Evolutionary conservation across 139 green algal genomes (phyloP), one percentile per base, ranked within the genome.

Genomic region (Auxenochlorella pyrenoidosa): DNA sequence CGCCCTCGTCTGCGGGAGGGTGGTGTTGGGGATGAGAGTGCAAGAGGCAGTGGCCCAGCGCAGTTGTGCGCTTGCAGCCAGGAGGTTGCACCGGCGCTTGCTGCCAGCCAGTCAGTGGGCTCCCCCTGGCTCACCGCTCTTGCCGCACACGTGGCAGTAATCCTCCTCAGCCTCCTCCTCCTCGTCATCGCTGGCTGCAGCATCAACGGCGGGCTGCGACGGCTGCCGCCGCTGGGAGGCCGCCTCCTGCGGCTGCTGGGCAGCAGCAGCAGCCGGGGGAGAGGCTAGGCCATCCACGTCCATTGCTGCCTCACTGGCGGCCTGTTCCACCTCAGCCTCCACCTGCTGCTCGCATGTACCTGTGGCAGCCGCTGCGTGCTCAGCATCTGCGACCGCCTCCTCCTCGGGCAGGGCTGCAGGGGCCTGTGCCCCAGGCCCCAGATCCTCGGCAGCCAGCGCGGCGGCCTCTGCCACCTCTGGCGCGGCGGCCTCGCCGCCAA

Each of bases 91-190:
- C n/a, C n/a, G n/a, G n/a, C n/a, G n/a, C n/a, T n/a, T n/a, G n/a
- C n/a, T 63, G 54, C 12, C 16, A 24, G 18, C 13, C 54, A 63
- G 54, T 24, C 54, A 2, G 15, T 24, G 54, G 18, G 54, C 54
- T 32, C 13, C 10, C 24, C 16, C 16, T 21, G 82, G 72, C 63
- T 89, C 88, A 41, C 90, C 85, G 22, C 87, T 88, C 43, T 59
- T 44, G 34, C 85, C 70, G 79, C 89, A 93, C 34, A 91, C 21
- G 66, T 84, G 51, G 86, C 89, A 93, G n/a, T 76, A 75, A 26
- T 92, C 90, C n/a, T 87, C 90, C 10, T 41, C 87, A 38, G 76
- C 81, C 59, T 76, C 72, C 73, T 75, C 89, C 38, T 90, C 66
- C 47, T 68, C 86, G 26, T 70, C 60, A 30, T 88, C 86, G 54